Evolutionary conservation across 176 grass and related monocot genomes (phyloP), one percentile per base, ranked within the genome.

Genomic region (Phoenix roebelenii): DNA sequence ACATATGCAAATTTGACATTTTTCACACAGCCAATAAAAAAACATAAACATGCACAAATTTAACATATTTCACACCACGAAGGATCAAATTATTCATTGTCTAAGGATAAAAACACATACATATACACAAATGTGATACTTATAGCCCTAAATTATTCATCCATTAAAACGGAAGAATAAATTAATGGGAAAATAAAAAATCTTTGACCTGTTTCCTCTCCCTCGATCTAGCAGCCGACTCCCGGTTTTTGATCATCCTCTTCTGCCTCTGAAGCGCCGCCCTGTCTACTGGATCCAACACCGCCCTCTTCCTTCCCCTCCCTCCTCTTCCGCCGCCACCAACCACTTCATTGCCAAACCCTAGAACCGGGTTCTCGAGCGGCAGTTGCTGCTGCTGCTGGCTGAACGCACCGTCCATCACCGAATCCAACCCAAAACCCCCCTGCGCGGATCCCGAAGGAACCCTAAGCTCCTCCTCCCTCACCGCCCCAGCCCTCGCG

Each of bases 191-290:
- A 24, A 57, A 20, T 20, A 20, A 17, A 16, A 65, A 29, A 14
- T 23, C 3, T 28, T 16, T 23, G 49, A 92, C 93, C 84, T 98
- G 93, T 64, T 98, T 98, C 55, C 93, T 85, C 79, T 98, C 93
- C 49, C 93, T 89, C n/a, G 93, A 98, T 73, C 93, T 80, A 49
- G 87, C 93, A 3, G 93, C 87, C 0, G 93, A 98, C 66, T 98
- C 93, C 58, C 93, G 77, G 73, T 98, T 98, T 52, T 98, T 98
- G 17, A 98, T 98, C 93, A 98, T 98, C 26, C 93, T 75, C 74
- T 98, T 98, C 76, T 98, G 84, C 30, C 87, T 74, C 58, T 98
- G 93, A 66, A 92, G 60, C 24, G 79, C 52, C 18, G 76, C 86
- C 60, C 84, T 84, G 71, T 98, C 93, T 54, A 88, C 62, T 22